These are phyloP conservation scores for Bruguiera hainesii DNA, from an alignment of 441 rosid genomes.

Conservation along the genomic window DNA sequence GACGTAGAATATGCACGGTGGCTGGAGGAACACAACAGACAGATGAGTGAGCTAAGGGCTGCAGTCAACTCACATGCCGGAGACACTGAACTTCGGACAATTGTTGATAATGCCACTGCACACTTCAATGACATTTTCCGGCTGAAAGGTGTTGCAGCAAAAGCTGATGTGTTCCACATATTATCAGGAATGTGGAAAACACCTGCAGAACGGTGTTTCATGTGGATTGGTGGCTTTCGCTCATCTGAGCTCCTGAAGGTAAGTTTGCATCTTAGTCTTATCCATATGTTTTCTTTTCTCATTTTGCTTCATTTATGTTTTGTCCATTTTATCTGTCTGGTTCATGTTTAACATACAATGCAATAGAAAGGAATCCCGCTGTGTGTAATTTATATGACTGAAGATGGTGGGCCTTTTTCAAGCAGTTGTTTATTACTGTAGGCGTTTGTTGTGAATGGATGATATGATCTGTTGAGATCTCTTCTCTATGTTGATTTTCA, in stretches of 20 bases:
- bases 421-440: too few relatives aligned
- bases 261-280: constrained; percentile 13
- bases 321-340: neutral
- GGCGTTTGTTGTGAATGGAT: too few relatives aligned
- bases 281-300: neutral
- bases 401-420: neutral
- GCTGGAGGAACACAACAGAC: constrained; percentile 78
- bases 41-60: constrained; percentile 67
- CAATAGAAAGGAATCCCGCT: neutral
- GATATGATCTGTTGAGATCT: too few relatives aligned
- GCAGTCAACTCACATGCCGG: constrained; percentile 89
- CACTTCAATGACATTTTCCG: constrained; percentile 76
- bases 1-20: constrained; percentile 82
- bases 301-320: neutral
- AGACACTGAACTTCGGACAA: constrained; percentile 70
- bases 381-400: neutral
- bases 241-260: constrained; percentile 87
- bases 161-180: constrained; percentile 88
- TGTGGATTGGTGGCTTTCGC: constrained; percentile 96
- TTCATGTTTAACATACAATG: neutral
- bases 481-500: too few relatives aligned
- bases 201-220: constrained; percentile 89
- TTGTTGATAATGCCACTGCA: constrained; percentile 55
- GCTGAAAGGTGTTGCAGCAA: constrained; percentile 74
- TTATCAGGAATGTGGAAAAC: constrained; percentile 97